Base-by-base conservation (phyloP, 352 stramenopile genomes). In the Pythium phragmiticola region DNA sequence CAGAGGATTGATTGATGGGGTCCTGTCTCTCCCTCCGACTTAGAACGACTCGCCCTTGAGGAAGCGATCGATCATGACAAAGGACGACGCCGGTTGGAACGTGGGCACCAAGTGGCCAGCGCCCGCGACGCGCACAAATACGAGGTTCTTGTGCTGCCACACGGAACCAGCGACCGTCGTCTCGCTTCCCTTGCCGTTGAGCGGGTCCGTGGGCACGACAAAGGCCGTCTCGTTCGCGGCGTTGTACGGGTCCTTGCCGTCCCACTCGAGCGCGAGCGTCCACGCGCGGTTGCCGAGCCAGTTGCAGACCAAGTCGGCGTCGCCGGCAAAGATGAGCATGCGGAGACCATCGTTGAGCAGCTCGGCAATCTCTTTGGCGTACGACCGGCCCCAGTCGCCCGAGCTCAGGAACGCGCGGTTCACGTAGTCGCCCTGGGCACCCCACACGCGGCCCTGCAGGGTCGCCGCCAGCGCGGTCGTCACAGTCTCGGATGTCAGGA, bases 221-320 rank as follows among this genome's bases (percentile, higher is more conserved):
- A 82, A 77, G 2, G 65, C 39, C 5, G 45, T 34, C 23, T 68
- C 62, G 7, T 13, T 4, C 3, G 63, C 74, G 7, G 47, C 54
- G 39, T 91, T 78, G 76, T 96, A 98, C 6, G 73, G 82, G 9
- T 76, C 70, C 47, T 86, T 77, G 49, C 90, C 82, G 14, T 63
- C 63, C 94, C 94, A 98, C 17, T 96, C 76, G 48, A 98, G 75
- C 14, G 66, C 80, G 4, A 84, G 64, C 8, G 89, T 97, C 92
- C 91, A 98, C 8, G 91, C 91, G 54, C 90, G 61, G 66, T 98
- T 97, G 28, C 93, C 94, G 34, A 98, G 66, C 75, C 95, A 98
- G 68, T 98, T 98, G 77, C 89, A 98, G 63, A 98, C 96, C 66
- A 97, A 96, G 66, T 98, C 94, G 26, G 87, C 73, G 74, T 98